Base-by-base conservation (phyloP, 495 filamentous ascomycete genomes). In the Neurospora tetrasperma region DNA sequence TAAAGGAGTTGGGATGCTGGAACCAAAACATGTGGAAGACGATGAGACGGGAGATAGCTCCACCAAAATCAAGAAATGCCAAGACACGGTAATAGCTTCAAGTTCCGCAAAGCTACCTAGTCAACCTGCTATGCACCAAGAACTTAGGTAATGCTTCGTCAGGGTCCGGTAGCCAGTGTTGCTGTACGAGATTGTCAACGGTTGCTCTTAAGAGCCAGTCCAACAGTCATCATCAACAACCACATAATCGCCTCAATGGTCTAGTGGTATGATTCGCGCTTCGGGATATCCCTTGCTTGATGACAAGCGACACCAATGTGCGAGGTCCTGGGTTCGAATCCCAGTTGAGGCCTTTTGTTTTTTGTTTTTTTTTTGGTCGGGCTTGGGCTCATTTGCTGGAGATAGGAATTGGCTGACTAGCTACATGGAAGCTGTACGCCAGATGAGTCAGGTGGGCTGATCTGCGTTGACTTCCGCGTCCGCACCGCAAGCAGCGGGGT, bases 191-290 rank as follows among this genome's bases (percentile, higher is more conserved):
- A 14, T 12, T 27, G 10, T 27, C 11, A 6, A 20, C 2, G 8
- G 46, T 12, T 23, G 48, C 2, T 14, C 10, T 23, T 59, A 27
- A 4, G n/a, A n/a, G n/a, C n/a, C n/a, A n/a, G n/a, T 23, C 27
- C 1, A 59, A 4, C 1, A 0, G 20, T 14, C 16, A 12, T 62
- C 1, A 35, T 35, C 14, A 62, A 62, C 54, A 62, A 62, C 27
- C 10, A 18, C 6, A 0, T 1, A 4, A 4, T 16, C 35, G 54
- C 2, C 54, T 62, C 54, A 62, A 62, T 62, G 54, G 54, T 62
- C 54, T 62, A 62, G 54, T 62, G 54, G 54, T 62, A 62, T 62
- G 54, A 62, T 62, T 62, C 54, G 54, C 54, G 54, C 54, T 62
- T 62, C 54, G 54, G 54, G 54, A 31, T 62, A 62, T 16, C 54